phyloP scores from a whole-genome alignment of 371 early-diverging fungal species.

The Fennellomyces sp. region DNA sequence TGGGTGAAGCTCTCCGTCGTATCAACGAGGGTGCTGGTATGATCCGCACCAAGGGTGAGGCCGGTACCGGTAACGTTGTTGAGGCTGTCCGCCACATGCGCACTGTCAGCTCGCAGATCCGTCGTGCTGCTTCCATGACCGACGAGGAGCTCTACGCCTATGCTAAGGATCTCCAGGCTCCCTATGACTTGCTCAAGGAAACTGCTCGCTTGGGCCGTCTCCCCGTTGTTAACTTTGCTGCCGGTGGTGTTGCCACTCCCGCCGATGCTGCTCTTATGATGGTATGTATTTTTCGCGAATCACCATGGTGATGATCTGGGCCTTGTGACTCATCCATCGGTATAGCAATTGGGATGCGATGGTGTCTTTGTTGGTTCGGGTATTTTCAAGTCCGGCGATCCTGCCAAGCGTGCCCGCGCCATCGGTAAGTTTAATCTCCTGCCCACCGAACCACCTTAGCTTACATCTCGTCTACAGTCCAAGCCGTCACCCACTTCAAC shows the following conservation, averaged over 20 bases:
- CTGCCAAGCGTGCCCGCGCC: constrained; percentile 94
- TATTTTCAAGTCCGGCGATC: constrained; percentile 94
- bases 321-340: no score
- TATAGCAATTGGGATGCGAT: constrained; percentile 93
- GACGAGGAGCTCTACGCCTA: constrained; percentile 81
- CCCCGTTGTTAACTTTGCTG: constrained; percentile 98
- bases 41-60: constrained; percentile 98
- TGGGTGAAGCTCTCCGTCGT: constrained; percentile 96
- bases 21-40: constrained; percentile 97
- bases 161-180: constrained; percentile 94
- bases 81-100: constrained; percentile 96
- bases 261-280: constrained; percentile 97
- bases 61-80: constrained; percentile 95
- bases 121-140: constrained; percentile 71
- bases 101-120: constrained; percentile 84
- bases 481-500: constrained; percentile 95
- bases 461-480: constrained; percentile 49
- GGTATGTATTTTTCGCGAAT: constrained; percentile 47
- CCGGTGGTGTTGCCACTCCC: constrained; percentile 96
- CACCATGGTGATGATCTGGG: no score
- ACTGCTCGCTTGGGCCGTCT: constrained; percentile 88
- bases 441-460: background rate
- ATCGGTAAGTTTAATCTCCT: constrained; percentile 52
- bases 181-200: constrained; percentile 87
- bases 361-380: constrained; percentile 94